Percentiles rank a stretch among this genome's conserved stretches.
Evolutionary conservation across 23 red algal species (phyloP).

Genomic region (Gracilariopsis chorda): DNA sequence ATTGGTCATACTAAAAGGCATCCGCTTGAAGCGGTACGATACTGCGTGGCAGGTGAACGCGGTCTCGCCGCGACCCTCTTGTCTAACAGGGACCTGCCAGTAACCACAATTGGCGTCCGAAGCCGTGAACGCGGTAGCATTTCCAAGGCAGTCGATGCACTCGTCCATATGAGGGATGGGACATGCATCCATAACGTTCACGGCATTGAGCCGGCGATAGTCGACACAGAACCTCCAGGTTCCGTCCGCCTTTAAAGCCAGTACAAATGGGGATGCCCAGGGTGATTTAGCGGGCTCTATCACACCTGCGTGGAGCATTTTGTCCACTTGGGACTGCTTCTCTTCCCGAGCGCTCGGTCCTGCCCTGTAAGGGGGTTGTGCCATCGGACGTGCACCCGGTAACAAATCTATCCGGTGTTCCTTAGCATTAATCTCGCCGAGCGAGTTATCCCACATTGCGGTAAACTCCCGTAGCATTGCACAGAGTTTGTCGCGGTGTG

Average conservation of each 20-base stretch:
- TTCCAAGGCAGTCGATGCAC: conserved; percentile 9
- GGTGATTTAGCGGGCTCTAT: background rate
- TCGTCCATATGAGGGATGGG: conserved; percentile 29
- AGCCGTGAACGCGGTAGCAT: background rate
- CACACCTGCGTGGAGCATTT: background rate
- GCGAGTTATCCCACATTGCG: background rate
- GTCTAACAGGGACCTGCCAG: background rate
- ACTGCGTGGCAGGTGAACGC: background rate
- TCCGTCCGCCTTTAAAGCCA: background rate
- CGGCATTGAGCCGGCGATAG: background rate
- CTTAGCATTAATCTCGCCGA: background rate
- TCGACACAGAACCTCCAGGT: conserved; percentile 25
- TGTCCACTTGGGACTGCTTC: background rate
- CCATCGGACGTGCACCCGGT: background rate
- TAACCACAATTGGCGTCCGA: background rate
- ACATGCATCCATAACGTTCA: background rate
- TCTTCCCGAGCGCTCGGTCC: background rate
- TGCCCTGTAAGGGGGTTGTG: background rate
- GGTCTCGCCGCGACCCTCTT: background rate
- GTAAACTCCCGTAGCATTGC: background rate
- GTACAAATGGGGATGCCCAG: background rate
- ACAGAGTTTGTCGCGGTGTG: background rate
- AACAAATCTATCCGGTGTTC: background rate
- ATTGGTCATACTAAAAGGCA: conserved; percentile 41
- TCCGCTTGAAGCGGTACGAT: background rate